Base-by-base conservation (phyloP, 148 eudicot species). In the Chenopodium formosanum region DNA sequence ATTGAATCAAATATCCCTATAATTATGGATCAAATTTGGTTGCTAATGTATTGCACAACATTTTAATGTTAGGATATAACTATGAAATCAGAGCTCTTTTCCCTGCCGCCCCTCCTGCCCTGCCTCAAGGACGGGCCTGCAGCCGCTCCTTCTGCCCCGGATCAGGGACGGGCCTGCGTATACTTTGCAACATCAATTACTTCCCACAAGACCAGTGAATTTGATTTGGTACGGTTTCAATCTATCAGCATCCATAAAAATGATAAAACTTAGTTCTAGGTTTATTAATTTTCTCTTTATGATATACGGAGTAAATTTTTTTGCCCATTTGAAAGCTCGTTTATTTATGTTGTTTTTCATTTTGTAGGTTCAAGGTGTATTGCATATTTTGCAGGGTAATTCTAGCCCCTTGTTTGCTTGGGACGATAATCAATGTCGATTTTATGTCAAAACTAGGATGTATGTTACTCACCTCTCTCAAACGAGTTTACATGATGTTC, bases 381-480 rank as follows among this genome's bases (percentile, higher is more conserved):
- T 96, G 87, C 94, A 94, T 52, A 86, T 89, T 77, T 84, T 93
- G 78, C 98, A 94, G 83, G 99, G 98, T 25, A 88, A 88, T 68
- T 90, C 98, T 40, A 91, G 94, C 86, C 67, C 89, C 40, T 29
- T 91, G 19, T 94, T 96, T 75, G 68, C 75, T 58, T 96, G 99
- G 98, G 94, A 92, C 48, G 64, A 88, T 13, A 58, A 22, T 47
- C 85, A 83, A n/a, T 88, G 84, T 79, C 87, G 86, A 31, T 96
- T 84, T 86, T 62, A 76, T 82, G 88, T 78, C 62, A 94, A 85
- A 86, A 81, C 50, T 64, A 97, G 98, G 87, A 85, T 92, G 44
- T 86, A 82, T 83, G 88, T 95, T 37, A 72, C 86, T n/a, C 97
- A 93, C 76, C 92, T 93, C 47, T 93, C 99, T 19, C 82, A 81